phyloP scores from a whole-genome alignment of 148 eudicot genomes.

The Oxyria digyna region DNA sequence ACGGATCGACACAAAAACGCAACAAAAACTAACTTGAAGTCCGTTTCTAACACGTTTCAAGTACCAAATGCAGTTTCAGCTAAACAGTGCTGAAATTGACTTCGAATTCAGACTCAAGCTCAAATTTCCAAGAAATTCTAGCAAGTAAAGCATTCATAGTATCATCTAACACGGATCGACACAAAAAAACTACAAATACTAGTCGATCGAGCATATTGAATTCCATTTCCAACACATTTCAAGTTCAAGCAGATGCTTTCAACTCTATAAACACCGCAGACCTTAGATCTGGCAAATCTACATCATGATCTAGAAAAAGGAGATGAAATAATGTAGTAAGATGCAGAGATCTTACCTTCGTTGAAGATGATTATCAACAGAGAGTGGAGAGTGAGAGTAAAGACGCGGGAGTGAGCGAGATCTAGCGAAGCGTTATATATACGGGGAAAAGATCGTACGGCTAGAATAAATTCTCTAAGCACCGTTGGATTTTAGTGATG shows the following conservation, averaged over 20 bases:
- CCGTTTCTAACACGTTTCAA: neutral
- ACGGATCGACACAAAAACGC: neutral
- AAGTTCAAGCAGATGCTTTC: neutral
- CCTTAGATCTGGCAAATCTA: neutral
- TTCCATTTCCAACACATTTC: neutral
- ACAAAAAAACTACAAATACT: neutral
- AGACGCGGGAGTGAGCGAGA: neutral
- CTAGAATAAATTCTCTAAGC: neutral
- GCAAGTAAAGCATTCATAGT: neutral
- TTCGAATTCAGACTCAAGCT: neutral
- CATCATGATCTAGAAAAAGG: neutral
- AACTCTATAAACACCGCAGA: neutral
- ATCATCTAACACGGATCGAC: neutral
- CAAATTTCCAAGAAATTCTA: neutral
- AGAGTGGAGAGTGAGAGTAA: slow-evolving; percentile 1
- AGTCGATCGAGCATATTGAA: neutral
- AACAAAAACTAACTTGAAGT: neutral
- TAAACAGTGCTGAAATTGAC: neutral
- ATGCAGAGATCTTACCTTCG: neutral
- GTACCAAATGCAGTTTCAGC: neutral
- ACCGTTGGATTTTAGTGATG: neutral
- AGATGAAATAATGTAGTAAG: neutral
- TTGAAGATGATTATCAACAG: neutral
- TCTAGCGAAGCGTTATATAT: neutral
- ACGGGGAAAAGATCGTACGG: neutral